phyloP scores from a whole-genome alignment of 192 early-diverging fungal genomes.

The Coemansia interrupta region DNA sequence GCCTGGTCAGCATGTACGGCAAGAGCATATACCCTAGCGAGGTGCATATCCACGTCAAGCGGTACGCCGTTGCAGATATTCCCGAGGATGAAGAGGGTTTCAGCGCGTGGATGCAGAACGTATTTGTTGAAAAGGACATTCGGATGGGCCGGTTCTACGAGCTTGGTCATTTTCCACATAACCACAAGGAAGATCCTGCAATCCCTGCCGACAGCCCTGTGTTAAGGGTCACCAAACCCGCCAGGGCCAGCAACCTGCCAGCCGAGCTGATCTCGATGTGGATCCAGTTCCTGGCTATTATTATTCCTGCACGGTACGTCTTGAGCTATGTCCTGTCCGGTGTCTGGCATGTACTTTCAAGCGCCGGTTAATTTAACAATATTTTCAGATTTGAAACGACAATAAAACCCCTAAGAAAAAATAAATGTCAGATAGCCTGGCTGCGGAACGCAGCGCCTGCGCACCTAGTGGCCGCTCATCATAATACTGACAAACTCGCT shows the following conservation, averaged over 20 bases:
- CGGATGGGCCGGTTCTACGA: constrained; percentile 77
- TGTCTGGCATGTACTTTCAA: neutral
- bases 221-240: constrained; percentile 16
- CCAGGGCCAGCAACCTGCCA: constrained; percentile 13
- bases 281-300: constrained; percentile 39
- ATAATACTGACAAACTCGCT: constrained; percentile 82
- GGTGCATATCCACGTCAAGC: constrained; percentile 79
- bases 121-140: constrained; percentile 82
- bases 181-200: constrained; percentile 29
- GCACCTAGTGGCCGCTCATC: constrained; percentile 58
- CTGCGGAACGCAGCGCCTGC: neutral
- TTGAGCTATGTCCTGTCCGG: constrained; percentile 9
- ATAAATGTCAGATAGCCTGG: neutral
- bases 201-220: constrained; percentile 34
- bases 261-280: constrained; percentile 41
- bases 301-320: constrained; percentile 31
- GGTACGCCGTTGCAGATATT: constrained; percentile 61
- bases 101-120: constrained; percentile 67
- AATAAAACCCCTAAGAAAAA: no score
- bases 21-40: constrained; percentile 66
- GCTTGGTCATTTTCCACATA: constrained; percentile 64
- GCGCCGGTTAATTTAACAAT: neutral
- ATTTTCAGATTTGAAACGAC: no score
- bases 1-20: constrained; percentile 71
- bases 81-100: constrained; percentile 71